Conservation (phyloP, 148 eudicot genomes). For the Limonium bicolor region DNA sequence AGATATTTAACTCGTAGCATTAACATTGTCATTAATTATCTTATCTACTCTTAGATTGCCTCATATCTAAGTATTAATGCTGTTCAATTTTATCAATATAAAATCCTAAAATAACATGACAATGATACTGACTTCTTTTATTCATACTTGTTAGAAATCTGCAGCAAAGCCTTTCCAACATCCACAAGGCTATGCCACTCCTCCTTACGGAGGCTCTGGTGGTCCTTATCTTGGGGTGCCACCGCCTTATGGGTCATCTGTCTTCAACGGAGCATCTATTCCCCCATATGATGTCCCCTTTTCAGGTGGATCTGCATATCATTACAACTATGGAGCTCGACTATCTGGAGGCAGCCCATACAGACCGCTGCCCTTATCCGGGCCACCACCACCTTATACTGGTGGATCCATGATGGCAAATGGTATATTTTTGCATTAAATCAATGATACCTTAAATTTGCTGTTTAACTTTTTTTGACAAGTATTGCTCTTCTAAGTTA, state of each 20-base stretch:
- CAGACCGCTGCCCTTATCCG: constrained; percentile 58
- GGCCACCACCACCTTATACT: constrained; percentile 59
- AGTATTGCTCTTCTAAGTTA: too few species aligned
- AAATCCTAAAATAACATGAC: too few species aligned
- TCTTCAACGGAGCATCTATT: constrained; percentile 54
- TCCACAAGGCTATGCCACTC: constrained; percentile 48
- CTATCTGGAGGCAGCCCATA: constrained; percentile 83
- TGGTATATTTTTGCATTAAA: constrained; percentile 31
- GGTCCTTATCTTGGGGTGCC: constrained; percentile 74
- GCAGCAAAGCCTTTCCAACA: constrained; percentile 61
- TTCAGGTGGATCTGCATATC: constrained; percentile 76
- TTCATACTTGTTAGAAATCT: constrained; percentile 42
- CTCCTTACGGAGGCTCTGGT: constrained; percentile 73
- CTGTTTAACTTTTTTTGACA: too few species aligned
- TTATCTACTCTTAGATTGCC: too few species aligned
- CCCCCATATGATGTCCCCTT: constrained; percentile 73
- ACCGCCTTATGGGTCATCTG: constrained; percentile 77
- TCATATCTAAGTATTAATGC: too few species aligned
- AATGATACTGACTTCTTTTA: background rate
- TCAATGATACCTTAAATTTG: too few species aligned
- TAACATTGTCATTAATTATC: too few species aligned
- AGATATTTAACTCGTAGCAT: too few species aligned
- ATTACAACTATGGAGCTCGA: constrained; percentile 53
- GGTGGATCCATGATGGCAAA: constrained; percentile 67
- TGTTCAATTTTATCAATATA: too few species aligned